Conservation (phyloP, 1,139 yeast genomes). For the Saccharomyces hybrid region DNA sequence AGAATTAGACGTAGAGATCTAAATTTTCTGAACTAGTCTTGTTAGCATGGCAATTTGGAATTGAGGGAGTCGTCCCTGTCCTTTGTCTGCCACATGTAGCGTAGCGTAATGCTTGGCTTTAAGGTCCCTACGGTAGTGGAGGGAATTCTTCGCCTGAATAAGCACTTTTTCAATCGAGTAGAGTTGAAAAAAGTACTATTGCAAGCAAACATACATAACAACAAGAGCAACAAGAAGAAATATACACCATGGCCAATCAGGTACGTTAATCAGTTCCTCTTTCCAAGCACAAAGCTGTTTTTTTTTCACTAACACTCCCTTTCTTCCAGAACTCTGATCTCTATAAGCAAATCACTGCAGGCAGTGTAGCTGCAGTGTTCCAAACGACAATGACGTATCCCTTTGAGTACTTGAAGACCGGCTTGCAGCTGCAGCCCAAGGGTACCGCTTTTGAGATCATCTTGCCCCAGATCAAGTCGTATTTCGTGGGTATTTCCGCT, state of each 20-base stretch:
- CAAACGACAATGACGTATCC: slow-evolving; percentile 75
- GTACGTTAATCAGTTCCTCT: background rate
- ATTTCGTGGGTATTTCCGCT: slow-evolving; percentile 73
- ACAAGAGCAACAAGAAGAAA: background rate
- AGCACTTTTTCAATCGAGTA: background rate
- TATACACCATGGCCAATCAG: background rate
- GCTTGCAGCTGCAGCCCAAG: slow-evolving; percentile 47
- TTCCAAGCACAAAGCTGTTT: background rate
- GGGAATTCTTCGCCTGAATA: background rate
- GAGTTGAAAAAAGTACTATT: background rate
- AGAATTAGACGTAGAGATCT: background rate
- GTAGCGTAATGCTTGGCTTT: background rate
- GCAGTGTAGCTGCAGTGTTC: slow-evolving; percentile 65
- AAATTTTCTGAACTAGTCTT: background rate
- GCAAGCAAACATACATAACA: background rate
- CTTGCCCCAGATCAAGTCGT: slow-evolving; percentile 30
- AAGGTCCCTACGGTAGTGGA: background rate
- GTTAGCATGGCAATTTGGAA: background rate
- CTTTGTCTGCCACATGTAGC: background rate
- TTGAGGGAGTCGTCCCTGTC: too few species aligned
- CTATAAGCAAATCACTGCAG: slow-evolving; percentile 36
- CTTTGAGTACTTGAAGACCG: slow-evolving; percentile 72
- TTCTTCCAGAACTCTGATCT: background rate
- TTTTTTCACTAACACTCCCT: background rate
- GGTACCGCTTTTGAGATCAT: slow-evolving; percentile 2